Evolutionary conservation across 2,329 filamentous ascomycete species (phyloP), one percentile per base, ranked within the genome.

Genomic region (Plenodomus biglobosus): DNA sequence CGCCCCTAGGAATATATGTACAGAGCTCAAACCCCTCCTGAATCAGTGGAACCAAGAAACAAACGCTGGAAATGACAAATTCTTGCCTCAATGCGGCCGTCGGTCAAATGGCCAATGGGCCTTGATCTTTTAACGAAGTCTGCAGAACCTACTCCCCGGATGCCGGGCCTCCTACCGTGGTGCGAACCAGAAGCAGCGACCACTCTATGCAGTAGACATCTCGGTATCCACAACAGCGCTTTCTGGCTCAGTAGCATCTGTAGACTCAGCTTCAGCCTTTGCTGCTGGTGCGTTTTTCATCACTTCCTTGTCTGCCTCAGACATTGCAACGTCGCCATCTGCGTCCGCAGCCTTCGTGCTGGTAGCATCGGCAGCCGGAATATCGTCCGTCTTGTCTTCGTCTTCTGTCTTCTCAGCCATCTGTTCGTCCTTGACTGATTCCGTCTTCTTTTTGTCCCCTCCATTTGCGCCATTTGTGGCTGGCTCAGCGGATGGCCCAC

Each of bases 381-480:
- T 38, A n/a, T 61, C 55, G 1, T 58, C 55, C 40, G 64, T 63
- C 34, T 55, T 43, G 17, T 55, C 50, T 3, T 61, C 57, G 40
- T 66, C 61, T 30, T 38, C 32, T 36, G 62, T 64, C 50, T 76
- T 72, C 40, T 69, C 61, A 42, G 74, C 68, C 21, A 70, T 71
- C 38, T 69, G 49, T 8, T 58, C 57, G 2, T 56, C 56, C 44
- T 62, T 60, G 5, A 50, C 43, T 15, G 61, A 69, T 42, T 73
- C 66, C n/a, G 68, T 53, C 44, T 74, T 74, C 46, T 73, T 69
- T 40, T 74, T 71, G 35, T 68, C 66, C 21, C 69, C 66, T 51
- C 70, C 66, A 44, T 70, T 71, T 38, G 64, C 64, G 17, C 70
- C 68, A 27, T 72, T 72, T 16, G 67, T 65, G 27, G 64, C 49